Evolutionary conservation across 306 rosid genomes (phyloP).

Genomic region (Trichosanthes truncata): DNA sequence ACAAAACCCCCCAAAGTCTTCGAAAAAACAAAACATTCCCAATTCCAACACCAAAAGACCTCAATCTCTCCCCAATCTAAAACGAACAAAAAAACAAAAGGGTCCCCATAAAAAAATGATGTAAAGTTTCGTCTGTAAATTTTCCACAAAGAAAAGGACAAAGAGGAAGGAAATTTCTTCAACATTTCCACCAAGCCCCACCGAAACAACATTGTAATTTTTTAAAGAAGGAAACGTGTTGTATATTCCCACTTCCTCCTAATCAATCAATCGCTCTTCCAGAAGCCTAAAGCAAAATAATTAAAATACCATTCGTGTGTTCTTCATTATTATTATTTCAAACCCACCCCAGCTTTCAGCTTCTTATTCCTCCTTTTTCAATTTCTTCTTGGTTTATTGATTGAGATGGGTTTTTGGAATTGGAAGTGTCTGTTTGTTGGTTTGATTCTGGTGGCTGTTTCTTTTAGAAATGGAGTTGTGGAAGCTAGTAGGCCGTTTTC

Average conservation of each 20-base stretch:
- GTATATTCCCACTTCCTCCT: not conserved
- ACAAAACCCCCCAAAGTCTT: not conserved
- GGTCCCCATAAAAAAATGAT: not conserved
- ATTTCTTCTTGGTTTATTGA: not conserved
- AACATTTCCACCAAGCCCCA: not conserved
- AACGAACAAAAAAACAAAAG: too few species aligned
- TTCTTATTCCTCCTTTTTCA: too few species aligned
- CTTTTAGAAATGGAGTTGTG: slow-evolving; percentile 11
- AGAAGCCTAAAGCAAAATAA: not conserved
- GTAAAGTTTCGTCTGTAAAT: not conserved
- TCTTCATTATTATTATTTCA: too few species aligned
- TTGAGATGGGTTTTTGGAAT: not conserved
- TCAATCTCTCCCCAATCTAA: not conserved
- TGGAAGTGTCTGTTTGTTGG: slow-evolving; percentile 9
- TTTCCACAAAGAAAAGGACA: not conserved
- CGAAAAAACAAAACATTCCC: not conserved
- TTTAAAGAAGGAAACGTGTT: not conserved
- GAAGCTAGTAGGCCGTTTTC: slow-evolving; percentile 22
- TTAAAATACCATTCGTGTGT: not conserved
- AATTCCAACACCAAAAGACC: not conserved
- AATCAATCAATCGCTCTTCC: not conserved
- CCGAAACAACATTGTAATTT: not conserved
- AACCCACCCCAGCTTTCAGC: too few species aligned
- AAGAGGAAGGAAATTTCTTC: not conserved
- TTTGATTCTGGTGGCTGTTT: slow-evolving; percentile 10